Evolutionary conservation across 2,329 filamentous ascomycete genomes (phyloP).

Genomic region (Coniochaeta ligniaria): DNA sequence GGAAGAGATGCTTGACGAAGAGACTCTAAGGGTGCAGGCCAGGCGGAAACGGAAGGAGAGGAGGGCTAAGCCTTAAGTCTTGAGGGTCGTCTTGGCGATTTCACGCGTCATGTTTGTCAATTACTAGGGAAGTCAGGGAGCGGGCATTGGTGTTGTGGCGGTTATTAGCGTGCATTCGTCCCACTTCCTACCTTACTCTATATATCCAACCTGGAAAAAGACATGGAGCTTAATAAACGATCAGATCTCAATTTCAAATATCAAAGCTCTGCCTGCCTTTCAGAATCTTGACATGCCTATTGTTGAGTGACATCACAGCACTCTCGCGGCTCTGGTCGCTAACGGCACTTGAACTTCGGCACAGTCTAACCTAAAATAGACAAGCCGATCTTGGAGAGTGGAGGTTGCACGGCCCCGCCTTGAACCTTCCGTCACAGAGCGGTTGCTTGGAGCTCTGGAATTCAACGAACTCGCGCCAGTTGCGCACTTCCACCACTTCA

Average conservation of each 20-base stretch:
- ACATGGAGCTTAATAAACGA: not conserved
- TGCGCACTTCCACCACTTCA: not conserved
- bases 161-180: not conserved
- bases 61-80: constrained; percentile 32
- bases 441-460: not conserved
- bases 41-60: constrained; percentile 55
- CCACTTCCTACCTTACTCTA: not conserved
- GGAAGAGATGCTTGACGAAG: constrained; percentile 50
- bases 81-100: not conserved
- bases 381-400: not conserved
- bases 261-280: not conserved
- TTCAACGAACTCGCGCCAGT: not conserved
- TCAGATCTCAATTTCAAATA: not conserved
- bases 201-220: not conserved
- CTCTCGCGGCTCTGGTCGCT: no score
- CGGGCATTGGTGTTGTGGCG: not conserved
- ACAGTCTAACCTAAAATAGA: not conserved
- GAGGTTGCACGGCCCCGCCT: not conserved
- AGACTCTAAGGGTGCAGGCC: constrained; percentile 50
- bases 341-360: no score
- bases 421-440: not conserved
- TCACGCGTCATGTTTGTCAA: not conserved
- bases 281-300: no score
- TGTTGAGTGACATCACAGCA: not conserved
- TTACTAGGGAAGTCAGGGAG: not conserved